A percentile compares a stretch with the other conserved stretches of the same genome.
Evolutionary conservation across 352 stramenopile species (phyloP).

Genomic region (Pythium periplocum): DNA sequence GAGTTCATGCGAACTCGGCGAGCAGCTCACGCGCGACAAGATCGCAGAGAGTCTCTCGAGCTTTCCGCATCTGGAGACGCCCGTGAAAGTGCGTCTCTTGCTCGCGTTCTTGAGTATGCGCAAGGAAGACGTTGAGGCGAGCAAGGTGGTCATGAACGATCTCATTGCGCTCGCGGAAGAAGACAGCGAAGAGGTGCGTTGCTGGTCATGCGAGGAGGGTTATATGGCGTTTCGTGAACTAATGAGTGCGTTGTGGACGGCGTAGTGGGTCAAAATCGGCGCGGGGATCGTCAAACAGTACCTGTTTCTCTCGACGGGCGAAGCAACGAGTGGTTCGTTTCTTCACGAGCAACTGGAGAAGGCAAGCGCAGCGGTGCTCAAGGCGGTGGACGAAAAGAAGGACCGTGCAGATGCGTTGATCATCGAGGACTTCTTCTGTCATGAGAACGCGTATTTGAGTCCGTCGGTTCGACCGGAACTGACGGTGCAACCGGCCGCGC

Average conservation of each 20-base stretch:
- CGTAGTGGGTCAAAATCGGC: constrained; percentile 57
- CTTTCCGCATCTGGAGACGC: constrained; percentile 57
- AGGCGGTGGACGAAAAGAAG: constrained; percentile 22
- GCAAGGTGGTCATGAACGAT: constrained; percentile 38
- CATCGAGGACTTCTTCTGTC: constrained; percentile 55
- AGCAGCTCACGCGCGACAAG: constrained; percentile 51
- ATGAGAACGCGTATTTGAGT: constrained; percentile 65
- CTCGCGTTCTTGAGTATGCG: constrained; percentile 64
- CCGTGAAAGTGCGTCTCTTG: constrained; percentile 59
- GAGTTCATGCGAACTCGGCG: constrained; percentile 65
- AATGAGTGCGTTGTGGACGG: not conserved
- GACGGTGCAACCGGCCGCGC: constrained; percentile 30
- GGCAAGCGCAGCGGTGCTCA: constrained; percentile 38
- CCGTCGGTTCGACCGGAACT: constrained; percentile 41
- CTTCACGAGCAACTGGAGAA: constrained; percentile 51
- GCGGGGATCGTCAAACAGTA: constrained; percentile 69
- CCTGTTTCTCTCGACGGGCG: constrained; percentile 38
- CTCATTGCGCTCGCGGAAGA: constrained; percentile 50
- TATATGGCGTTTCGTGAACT: too few species aligned
- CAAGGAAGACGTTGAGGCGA: constrained; percentile 39
- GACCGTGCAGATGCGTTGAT: constrained; percentile 12
- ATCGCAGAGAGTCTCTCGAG: constrained; percentile 48
- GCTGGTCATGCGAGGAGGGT: not conserved
- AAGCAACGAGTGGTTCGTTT: constrained; percentile 43
- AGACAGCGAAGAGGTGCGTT: constrained; percentile 50